Percentiles rank a stretch among this genome's conserved stretches.
Conservation (phyloP, 1,284 basidiomycete genomes). For the Melampsora americana region DNA sequence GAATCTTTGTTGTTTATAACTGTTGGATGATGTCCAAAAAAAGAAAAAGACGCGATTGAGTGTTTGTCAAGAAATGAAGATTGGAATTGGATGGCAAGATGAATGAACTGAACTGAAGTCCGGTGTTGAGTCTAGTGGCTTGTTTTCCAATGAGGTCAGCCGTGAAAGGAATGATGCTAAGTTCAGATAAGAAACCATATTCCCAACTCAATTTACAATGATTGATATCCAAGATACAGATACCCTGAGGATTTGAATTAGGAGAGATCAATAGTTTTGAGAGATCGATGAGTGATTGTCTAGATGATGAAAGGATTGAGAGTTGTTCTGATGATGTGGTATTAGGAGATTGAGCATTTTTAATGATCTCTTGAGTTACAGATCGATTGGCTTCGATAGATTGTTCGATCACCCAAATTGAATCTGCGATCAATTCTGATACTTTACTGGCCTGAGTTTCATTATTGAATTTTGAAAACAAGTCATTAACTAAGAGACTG, state of each 20-base stretch:
- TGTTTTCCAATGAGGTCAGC: slow-evolving; percentile 39
- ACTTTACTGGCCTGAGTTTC: background rate
- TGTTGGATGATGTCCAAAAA: slow-evolving; percentile 46
- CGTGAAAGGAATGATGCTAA: slow-evolving; percentile 31
- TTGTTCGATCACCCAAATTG: slow-evolving; percentile 38
- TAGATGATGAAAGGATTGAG: slow-evolving; percentile 3
- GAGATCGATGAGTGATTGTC: slow-evolving; percentile 30
- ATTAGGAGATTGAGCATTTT: background rate
- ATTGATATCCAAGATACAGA: slow-evolving; percentile 4
- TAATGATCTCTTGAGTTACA: slow-evolving; percentile 23
- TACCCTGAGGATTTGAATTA: slow-evolving; percentile 8
- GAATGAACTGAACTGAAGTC: slow-evolving; percentile 21
- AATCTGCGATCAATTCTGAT: slow-evolving; percentile 32
- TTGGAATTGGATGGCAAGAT: background rate
- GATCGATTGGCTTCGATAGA: slow-evolving; percentile 19
- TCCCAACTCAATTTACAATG: slow-evolving; percentile 42
- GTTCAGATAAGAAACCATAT: slow-evolving; percentile 36
- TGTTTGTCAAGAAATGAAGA: background rate
- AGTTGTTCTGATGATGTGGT: background rate
- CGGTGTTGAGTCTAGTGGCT: slow-evolving; percentile 38
- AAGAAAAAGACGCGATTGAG: slow-evolving; percentile 6
- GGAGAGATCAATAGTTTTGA: slow-evolving; percentile 14
- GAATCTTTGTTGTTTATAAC: slow-evolving; percentile 97
- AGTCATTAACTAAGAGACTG: too few species aligned
- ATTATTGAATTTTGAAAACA: too few species aligned